These are phyloP conservation scores for Nectriaceae sp. DNA, from an alignment of 2,329 filamentous ascomycete species.

Conservation along the genomic window DNA sequence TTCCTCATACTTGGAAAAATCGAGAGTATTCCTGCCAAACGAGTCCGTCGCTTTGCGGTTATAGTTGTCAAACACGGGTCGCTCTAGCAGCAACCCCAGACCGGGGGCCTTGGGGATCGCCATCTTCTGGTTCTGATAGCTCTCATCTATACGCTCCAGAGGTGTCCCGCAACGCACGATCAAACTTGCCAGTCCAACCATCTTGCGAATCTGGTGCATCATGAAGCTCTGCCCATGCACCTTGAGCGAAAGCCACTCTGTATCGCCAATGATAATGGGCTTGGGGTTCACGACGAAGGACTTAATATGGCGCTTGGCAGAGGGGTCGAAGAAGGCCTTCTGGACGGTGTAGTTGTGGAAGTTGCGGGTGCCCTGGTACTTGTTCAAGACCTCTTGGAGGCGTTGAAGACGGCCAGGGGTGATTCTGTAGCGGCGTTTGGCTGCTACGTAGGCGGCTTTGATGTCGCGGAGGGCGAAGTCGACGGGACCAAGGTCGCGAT, in stretches of 20 bases:
- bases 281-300: slow-evolving; percentile 78
- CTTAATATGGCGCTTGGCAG: slow-evolving; percentile 87
- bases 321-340: slow-evolving; percentile 78
- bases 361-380: slow-evolving; percentile 83
- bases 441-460: slow-evolving; percentile 77
- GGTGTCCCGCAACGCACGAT: slow-evolving; percentile 83
- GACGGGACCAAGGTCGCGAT: slow-evolving; percentile 51
- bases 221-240: slow-evolving; percentile 99
- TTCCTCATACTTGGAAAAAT: slow-evolving; percentile 76
- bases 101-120: slow-evolving; percentile 94
- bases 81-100: slow-evolving; percentile 82
- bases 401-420: slow-evolving; percentile 69
- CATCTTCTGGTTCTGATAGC: slow-evolving; percentile 71
- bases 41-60: slow-evolving; percentile 71
- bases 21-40: slow-evolving; percentile 67
- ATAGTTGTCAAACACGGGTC: slow-evolving; percentile 89
- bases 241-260: slow-evolving; percentile 93
- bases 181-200: slow-evolving; percentile 91
- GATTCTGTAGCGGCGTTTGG: slow-evolving; percentile 85
- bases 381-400: slow-evolving; percentile 72
- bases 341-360: slow-evolving; percentile 98
- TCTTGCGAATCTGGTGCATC: slow-evolving; percentile 99
- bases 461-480: slow-evolving; percentile 70
- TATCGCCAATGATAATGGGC: slow-evolving; percentile 85
- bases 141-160: slow-evolving; percentile 69